These are phyloP conservation scores for Orbilia quercus DNA, from an alignment of 2,329 filamentous ascomycete species.

Conservation along the genomic window DNA sequence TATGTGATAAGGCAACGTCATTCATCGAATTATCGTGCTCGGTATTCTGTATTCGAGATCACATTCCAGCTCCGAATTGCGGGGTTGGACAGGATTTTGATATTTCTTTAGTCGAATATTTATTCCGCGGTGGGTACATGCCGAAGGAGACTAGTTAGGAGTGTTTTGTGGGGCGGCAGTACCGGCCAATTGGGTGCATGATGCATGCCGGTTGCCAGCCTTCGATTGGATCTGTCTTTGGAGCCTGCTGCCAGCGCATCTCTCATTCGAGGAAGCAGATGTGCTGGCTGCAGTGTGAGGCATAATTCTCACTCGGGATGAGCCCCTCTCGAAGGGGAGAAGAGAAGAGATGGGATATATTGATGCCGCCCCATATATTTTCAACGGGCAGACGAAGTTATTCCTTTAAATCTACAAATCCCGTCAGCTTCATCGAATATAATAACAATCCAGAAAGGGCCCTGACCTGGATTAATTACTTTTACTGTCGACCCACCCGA, in stretches of 20 bases:
- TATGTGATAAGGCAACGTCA: constrained; percentile 40
- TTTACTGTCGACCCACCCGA: too few relatives aligned
- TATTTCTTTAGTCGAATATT: neutral
- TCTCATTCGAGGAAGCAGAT: constrained; percentile 40
- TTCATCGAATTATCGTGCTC: too few relatives aligned
- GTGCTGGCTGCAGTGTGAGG: constrained; percentile 40
- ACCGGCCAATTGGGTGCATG: constrained; percentile 49
- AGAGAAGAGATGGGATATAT: neutral
- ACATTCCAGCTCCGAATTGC: neutral
- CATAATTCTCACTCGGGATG: constrained; percentile 14
- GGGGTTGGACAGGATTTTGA: neutral
- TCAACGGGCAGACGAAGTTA: too few relatives aligned
- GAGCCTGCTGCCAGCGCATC: constrained; percentile 33
- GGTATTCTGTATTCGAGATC: neutral
- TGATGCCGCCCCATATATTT: constrained; percentile 7
- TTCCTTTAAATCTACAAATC: too few relatives aligned
- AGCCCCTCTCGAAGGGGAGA: neutral
- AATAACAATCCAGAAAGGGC: too few relatives aligned
- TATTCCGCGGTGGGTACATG: constrained; percentile 5
- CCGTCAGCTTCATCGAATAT: neutral
- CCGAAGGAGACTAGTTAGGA: constrained; percentile 22
- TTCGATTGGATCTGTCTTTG: constrained; percentile 35
- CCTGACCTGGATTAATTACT: too few relatives aligned
- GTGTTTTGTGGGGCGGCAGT: constrained; percentile 17
- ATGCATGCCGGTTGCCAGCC: constrained; percentile 33